A percentile compares a stretch with the other conserved stretches of the same genome.
Conservation (phyloP, 2,329 filamentous ascomycete species). For the Trichoderma oligosporum region DNA sequence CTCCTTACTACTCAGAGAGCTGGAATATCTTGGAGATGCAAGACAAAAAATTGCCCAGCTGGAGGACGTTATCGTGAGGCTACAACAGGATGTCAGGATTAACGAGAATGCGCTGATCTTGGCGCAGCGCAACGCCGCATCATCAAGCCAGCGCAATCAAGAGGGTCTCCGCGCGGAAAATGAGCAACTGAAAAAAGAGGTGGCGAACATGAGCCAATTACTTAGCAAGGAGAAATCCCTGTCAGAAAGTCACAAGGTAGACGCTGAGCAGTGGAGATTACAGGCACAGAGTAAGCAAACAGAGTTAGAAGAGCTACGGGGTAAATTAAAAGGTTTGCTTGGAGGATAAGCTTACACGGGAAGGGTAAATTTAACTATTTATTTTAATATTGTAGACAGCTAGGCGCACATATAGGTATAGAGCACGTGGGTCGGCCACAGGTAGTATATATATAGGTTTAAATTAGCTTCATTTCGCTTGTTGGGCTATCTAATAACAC, state of each 20-base stretch:
- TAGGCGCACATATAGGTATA: neutral
- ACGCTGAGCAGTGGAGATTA: conserved; percentile 9
- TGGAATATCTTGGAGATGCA: conserved; percentile 14
- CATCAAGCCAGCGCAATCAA: conserved; percentile 5
- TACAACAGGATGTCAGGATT: conserved; percentile 14
- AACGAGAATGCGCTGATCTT: conserved; percentile 15
- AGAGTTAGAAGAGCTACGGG: conserved; percentile 13
- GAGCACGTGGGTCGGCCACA: neutral
- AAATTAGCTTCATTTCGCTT: neutral
- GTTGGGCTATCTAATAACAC: neutral
- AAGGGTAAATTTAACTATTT: neutral
- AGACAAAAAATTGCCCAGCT: conserved; percentile 14
- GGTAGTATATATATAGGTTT: neutral
- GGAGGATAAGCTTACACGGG: neutral
- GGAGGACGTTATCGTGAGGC: conserved; percentile 8
- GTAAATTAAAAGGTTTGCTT: conserved; percentile 9
- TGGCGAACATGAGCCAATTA: neutral
- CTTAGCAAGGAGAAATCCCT: conserved; percentile 1
- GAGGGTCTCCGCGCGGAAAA: conserved; percentile 7
- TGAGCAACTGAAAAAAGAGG: conserved; percentile 8
- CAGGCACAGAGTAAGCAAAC: conserved; percentile 8
- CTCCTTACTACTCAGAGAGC: conserved; percentile 1
- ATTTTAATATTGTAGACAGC: neutral
- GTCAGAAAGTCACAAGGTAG: neutral
- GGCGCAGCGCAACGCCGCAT: conserved; percentile 15